These are phyloP conservation scores for Arachnomyces sp. DNA, from an alignment of 2,329 filamentous ascomycete genomes.

Conservation along the genomic window DNA sequence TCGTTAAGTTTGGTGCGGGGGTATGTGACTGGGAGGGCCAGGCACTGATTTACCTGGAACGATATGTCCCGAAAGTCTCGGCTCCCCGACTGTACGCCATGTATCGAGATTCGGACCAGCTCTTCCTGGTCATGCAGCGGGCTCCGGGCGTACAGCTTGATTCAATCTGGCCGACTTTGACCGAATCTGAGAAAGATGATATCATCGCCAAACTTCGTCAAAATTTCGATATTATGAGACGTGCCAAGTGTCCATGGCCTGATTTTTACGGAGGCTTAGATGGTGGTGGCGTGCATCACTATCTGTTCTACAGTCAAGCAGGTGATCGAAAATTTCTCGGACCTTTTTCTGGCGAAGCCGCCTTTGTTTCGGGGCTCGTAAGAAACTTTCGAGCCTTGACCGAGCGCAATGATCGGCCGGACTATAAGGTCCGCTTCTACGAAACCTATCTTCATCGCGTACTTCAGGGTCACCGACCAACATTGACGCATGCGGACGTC, in stretches of 20 bases:
- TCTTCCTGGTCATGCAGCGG: slow-evolving; percentile 24
- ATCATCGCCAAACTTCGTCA: slow-evolving; percentile 18
- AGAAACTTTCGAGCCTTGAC: slow-evolving; percentile 18
- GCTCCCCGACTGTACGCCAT: slow-evolving; percentile 25
- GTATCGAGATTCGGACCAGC: slow-evolving; percentile 17
- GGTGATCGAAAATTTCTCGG: slow-evolving; percentile 14
- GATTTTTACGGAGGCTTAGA: slow-evolving; percentile 20
- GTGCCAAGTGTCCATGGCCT: slow-evolving; percentile 18
- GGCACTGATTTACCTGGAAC: slow-evolving; percentile 21
- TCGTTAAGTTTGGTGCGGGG: slow-evolving; percentile 19
- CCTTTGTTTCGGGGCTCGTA: slow-evolving; percentile 19
- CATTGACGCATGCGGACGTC: slow-evolving; percentile 23
- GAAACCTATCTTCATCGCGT: slow-evolving; percentile 19
- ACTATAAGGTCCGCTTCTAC: slow-evolving; percentile 22
- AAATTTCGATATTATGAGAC: slow-evolving; percentile 17
- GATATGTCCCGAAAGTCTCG: slow-evolving; percentile 19
- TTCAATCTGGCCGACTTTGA: slow-evolving; percentile 17
- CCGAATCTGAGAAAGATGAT: slow-evolving; percentile 16
- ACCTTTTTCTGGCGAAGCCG: slow-evolving; percentile 18
- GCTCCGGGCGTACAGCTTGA: slow-evolving; percentile 16
- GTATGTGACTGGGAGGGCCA: slow-evolving; percentile 11
- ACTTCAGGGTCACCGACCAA: slow-evolving; percentile 21
- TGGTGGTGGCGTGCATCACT: slow-evolving; percentile 17
- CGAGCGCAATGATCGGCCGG: slow-evolving; percentile 16
- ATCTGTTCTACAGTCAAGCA: slow-evolving; percentile 19